phyloP scores from a whole-genome alignment of 805 yeast species.

The Henningerozyma blattae region DNA sequence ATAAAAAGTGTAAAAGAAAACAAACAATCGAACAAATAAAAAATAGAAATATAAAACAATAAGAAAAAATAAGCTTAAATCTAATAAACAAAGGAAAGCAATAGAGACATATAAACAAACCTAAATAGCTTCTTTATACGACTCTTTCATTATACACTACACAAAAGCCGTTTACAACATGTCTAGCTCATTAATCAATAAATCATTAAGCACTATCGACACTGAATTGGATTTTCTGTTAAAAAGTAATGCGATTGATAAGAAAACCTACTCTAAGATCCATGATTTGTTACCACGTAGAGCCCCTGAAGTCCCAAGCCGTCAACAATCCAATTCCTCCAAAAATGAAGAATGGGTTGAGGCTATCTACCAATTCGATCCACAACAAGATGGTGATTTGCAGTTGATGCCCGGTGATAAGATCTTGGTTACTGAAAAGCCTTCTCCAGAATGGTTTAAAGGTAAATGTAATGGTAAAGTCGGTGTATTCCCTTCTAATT shows the following conservation, averaged over 20 bases:
- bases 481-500: conserved; percentile 88
- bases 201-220: conserved; percentile 66
- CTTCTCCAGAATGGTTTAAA: conserved; percentile 85
- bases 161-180: no score
- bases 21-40: no score
- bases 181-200: conserved; percentile 53
- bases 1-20: no score
- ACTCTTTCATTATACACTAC: no score
- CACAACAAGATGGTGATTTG: conserved; percentile 71
- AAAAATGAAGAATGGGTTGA: conserved; percentile 37
- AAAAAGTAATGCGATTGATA: conserved; percentile 63
- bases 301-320: no score
- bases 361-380: conserved; percentile 62
- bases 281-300: conserved; percentile 32
- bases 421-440: conserved; percentile 56
- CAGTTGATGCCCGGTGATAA: conserved; percentile 53
- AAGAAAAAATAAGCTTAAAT: no score
- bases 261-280: conserved; percentile 41
- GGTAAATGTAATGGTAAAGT: conserved; percentile 48
- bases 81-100: no score
- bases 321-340: no score
- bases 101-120: no score
- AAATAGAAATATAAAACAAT: no score
- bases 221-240: conserved; percentile 68
- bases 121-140: no score